Evolutionary conservation across 2,329 filamentous ascomycete species (phyloP).

Genomic region (Aspergillus jensenii): DNA sequence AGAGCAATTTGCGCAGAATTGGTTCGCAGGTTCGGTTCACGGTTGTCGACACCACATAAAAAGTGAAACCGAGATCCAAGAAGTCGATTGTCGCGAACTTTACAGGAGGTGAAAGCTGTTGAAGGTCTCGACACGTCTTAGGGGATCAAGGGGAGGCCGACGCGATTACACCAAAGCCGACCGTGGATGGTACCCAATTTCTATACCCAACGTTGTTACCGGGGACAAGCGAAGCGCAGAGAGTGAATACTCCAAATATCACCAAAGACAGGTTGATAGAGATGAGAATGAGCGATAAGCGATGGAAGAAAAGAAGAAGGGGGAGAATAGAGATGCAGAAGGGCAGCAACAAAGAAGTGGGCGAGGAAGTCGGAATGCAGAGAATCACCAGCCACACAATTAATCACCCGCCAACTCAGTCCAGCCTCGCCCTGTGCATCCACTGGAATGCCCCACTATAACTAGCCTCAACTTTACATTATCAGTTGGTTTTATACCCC

Average conservation of each 20-base stretch:
- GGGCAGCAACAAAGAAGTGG: conserved; percentile 3
- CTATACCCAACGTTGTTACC: conserved; percentile 3
- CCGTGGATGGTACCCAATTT: conserved; percentile 8
- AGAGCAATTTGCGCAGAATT: background rate
- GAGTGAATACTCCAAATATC: conserved; percentile 6
- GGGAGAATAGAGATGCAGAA: background rate
- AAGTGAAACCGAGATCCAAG: conserved; percentile 1
- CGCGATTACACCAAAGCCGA: conserved; percentile 18
- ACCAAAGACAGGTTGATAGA: conserved; percentile 1
- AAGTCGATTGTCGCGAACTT: conserved; percentile 1
- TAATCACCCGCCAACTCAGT: background rate
- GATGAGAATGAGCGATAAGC: conserved; percentile 9
- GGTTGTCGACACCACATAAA: background rate
- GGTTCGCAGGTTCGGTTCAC: background rate
- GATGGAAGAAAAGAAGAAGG: conserved; percentile 1
- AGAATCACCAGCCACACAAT: conserved; percentile 13
- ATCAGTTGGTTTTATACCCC: background rate
- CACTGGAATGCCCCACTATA: conserved; percentile 3
- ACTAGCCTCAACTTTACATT: background rate
- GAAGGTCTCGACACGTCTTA: conserved; percentile 4
- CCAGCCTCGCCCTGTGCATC: background rate
- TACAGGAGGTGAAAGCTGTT: background rate
- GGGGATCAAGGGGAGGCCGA: conserved; percentile 18
- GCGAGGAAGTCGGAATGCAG: conserved; percentile 1
- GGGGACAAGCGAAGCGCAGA: conserved; percentile 1